phyloP scores from a whole-genome alignment of 2,329 filamentous ascomycete species.

The Arthrobotrys iridis region DNA sequence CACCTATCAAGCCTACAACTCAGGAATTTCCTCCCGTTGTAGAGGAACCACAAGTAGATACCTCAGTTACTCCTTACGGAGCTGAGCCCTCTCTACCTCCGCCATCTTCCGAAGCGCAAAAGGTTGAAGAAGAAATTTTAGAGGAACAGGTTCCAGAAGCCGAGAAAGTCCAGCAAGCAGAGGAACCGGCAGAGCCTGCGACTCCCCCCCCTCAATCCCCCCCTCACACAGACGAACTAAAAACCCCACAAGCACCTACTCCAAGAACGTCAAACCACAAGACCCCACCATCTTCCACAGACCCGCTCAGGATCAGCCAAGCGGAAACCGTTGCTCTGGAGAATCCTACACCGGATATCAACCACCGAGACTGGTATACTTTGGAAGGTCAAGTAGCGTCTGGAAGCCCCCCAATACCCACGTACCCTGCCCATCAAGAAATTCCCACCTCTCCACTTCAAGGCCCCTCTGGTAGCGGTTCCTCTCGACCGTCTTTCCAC shows the following conservation, averaged over 20 bases:
- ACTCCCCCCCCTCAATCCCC: background rate
- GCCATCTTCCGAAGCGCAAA: background rate
- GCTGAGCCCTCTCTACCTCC: background rate
- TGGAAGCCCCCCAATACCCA: background rate
- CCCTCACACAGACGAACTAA: background rate
- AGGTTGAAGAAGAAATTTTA: background rate
- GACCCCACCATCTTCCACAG: slow-evolving; percentile 24
- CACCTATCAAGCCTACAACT: background rate
- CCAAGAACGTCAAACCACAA: slow-evolving; percentile 18
- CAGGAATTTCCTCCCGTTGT: background rate
- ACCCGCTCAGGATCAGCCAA: slow-evolving; percentile 45
- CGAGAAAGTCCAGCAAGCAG: background rate
- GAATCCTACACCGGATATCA: slow-evolving; percentile 44
- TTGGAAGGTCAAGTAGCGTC: slow-evolving; percentile 5
- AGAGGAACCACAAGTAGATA: background rate
- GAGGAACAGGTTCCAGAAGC: background rate
- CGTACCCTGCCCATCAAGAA: slow-evolving; percentile 23
- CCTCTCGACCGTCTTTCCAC: slow-evolving; percentile 27
- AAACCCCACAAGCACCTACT: slow-evolving; percentile 3
- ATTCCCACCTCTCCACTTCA: slow-evolving; percentile 49
- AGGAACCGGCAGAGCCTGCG: background rate
- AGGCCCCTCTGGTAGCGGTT: slow-evolving; percentile 15
- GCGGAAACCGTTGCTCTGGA: slow-evolving; percentile 48
- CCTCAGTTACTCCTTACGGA: background rate
- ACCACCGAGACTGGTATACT: slow-evolving; percentile 43